Evolutionary conservation across 495 filamentous ascomycete genomes (phyloP).

Genomic region (Hypoxylon subgilvum): DNA sequence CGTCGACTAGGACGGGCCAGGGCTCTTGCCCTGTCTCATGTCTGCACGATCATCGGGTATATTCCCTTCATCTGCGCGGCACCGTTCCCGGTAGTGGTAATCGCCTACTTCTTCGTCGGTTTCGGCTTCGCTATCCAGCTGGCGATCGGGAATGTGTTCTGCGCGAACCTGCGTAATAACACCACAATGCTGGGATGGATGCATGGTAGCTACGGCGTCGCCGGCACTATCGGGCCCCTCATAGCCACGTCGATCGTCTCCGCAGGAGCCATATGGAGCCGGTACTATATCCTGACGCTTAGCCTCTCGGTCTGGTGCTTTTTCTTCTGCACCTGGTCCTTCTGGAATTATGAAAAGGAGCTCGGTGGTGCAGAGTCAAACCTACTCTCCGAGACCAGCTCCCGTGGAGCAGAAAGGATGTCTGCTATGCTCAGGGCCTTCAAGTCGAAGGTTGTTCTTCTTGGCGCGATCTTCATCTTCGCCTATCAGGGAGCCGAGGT

Average conservation of each 20-base stretch:
- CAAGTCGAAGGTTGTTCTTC: slow-evolving; percentile 65
- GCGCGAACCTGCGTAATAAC: slow-evolving; percentile 67
- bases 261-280: slow-evolving; percentile 57
- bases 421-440: slow-evolving; percentile 50
- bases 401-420: slow-evolving; percentile 18
- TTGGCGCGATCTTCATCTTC: slow-evolving; percentile 80
- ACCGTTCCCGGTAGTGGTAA: slow-evolving; percentile 70
- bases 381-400: slow-evolving; percentile 3
- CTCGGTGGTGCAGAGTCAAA: slow-evolving; percentile 7
- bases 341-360: slow-evolving; percentile 63
- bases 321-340: slow-evolving; percentile 61
- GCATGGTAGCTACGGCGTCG: slow-evolving; percentile 76
- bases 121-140: slow-evolving; percentile 70
- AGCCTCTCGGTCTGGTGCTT: slow-evolving; percentile 57
- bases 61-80: slow-evolving; percentile 68
- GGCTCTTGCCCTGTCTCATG: slow-evolving; percentile 62
- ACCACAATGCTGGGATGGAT: slow-evolving; percentile 67
- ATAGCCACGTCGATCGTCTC: slow-evolving; percentile 71
- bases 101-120: slow-evolving; percentile 70
- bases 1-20: slow-evolving; percentile 68
- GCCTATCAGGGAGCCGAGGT: slow-evolving; percentile 82
- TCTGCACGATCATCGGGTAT: slow-evolving; percentile 59
- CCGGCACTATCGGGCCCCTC: slow-evolving; percentile 71
- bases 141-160: slow-evolving; percentile 77
- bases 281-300: slow-evolving; percentile 66